Evolutionary conservation across 2,329 filamentous ascomycete species (phyloP).

Genomic region (Colletotrichum sp.): DNA sequence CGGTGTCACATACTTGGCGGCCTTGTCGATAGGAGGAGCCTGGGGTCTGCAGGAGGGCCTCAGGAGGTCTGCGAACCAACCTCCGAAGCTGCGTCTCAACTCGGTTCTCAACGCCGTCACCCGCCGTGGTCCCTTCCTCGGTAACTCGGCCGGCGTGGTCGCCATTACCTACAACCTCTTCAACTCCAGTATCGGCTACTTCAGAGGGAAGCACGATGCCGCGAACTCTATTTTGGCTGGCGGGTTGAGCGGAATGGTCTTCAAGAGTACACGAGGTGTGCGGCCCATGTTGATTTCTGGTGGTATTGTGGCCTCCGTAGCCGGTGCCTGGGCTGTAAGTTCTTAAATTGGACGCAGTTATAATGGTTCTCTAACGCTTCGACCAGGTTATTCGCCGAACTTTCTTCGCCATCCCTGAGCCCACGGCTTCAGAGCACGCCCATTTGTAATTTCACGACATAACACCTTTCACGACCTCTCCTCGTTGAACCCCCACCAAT

Average conservation of each 20-base stretch:
- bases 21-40: conserved; percentile 81
- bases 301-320: conserved; percentile 83
- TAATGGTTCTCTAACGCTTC: background rate
- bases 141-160: conserved; percentile 94
- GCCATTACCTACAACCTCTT: conserved; percentile 96
- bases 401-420: conserved; percentile 44
- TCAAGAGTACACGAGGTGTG: conserved; percentile 92
- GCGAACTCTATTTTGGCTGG: conserved; percentile 88
- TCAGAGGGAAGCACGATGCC: conserved; percentile 85
- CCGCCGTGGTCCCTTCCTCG: conserved; percentile 88
- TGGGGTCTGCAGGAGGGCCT: conserved; percentile 95
- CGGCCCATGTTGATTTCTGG: conserved; percentile 95
- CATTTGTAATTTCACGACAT: conserved; percentile 21
- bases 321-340: conserved; percentile 90
- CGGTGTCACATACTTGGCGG: conserved; percentile 91
- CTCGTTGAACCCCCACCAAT: conserved; percentile 7
- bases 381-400: conserved; percentile 41
- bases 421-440: conserved; percentile 18
- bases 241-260: conserved; percentile 86
- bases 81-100: conserved; percentile 92
- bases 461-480: conserved; percentile 5
- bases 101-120: conserved; percentile 94
- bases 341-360: background rate
- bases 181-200: conserved; percentile 81
- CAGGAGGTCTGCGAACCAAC: conserved; percentile 73